Conservation (phyloP, 352 stramenopile species). For the Pythium phragmitis region DNA sequence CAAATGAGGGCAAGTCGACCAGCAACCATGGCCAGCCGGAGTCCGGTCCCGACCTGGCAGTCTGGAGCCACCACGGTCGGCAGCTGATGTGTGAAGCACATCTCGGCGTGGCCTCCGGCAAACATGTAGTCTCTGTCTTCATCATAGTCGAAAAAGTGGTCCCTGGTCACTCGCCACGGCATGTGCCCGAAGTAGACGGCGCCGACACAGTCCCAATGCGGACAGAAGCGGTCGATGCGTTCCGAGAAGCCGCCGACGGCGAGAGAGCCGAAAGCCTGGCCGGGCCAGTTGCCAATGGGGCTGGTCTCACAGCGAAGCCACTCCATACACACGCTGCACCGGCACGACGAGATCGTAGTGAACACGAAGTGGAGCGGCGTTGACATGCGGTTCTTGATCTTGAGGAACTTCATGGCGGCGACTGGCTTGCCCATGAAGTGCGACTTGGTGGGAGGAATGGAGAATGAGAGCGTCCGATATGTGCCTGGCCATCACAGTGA, state of each 20-base stretch:
- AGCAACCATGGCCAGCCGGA: neutral
- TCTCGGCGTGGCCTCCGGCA: neutral
- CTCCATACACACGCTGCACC: neutral
- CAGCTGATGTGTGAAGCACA: neutral
- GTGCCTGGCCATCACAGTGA: no score
- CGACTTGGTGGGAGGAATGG: neutral
- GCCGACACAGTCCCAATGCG: slow-evolving; percentile 5
- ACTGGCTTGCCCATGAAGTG: neutral
- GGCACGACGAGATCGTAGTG: slow-evolving; percentile 1
- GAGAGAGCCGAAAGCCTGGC: neutral
- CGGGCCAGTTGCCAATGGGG: neutral
- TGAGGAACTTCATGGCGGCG: neutral
- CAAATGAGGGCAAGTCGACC: neutral
- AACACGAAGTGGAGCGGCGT: neutral
- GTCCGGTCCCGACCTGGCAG: neutral
- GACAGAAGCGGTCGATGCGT: slow-evolving; percentile 6
- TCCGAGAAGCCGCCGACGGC: neutral
- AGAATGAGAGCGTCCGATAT: no score
- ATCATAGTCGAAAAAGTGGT: slow-evolving; percentile 1
- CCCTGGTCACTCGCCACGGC: slow-evolving; percentile 30
- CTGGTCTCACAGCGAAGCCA: neutral
- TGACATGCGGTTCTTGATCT: slow-evolving; percentile 1
- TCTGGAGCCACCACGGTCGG: neutral
- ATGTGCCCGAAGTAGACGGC: neutral
- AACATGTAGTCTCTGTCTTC: neutral